Base-by-base conservation (phyloP, 768 basidiomycete species). In the Naganishia kalamii region DNA sequence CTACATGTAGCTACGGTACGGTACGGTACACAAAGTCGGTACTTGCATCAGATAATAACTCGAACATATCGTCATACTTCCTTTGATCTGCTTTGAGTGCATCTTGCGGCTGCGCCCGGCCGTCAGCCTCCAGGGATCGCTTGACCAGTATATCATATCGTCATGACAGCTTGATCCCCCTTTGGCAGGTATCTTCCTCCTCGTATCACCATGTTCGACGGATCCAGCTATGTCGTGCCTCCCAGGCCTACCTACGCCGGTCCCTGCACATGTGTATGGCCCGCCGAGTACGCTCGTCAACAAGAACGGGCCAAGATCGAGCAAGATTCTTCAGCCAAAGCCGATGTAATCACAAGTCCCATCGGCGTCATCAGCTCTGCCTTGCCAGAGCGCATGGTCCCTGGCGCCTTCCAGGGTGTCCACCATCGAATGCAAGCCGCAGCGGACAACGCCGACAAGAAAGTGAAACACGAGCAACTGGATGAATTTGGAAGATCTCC, bases 211-310 rank as follows among this genome's bases (percentile, higher is more conserved):
- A 57, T 57, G 54, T 57, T 57, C 35, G 37, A 15, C 54, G 54
- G 21, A 23, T 37, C 32, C 2, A 11, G 19, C 12, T 57, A 57
- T 17, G 54, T 57, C 54, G 54, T 57, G 19, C 54, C 54, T 21
- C 54, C 54, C n/a, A 21, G 54, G 35, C 54, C 54, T 3, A 57
- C 54, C 37, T 57, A 57, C 54, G 30, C 54, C 23, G 54, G 54
- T 7, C 54, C 54, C 2, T 57, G 54, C 37, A 57, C 54, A n/a
- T 57, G 54, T 23, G 54, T 57, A 19, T 57, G 54, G 54, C 54
- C 54, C 21, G 2, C 35, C 3, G 54, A 57, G n/a, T 57, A 57
- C 37, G 54, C 54, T 4, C 12, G 54, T 6, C 54, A 57, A 37
- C 54, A 40, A 37, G 54, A 40, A 10, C 54, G 54, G 5, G 54